A percentile compares a stretch with the other conserved stretches of the same genome.
These are phyloP conservation scores for Ogataea trehalophila DNA, from an alignment of 805 yeast species.

Conservation along the genomic window DNA sequence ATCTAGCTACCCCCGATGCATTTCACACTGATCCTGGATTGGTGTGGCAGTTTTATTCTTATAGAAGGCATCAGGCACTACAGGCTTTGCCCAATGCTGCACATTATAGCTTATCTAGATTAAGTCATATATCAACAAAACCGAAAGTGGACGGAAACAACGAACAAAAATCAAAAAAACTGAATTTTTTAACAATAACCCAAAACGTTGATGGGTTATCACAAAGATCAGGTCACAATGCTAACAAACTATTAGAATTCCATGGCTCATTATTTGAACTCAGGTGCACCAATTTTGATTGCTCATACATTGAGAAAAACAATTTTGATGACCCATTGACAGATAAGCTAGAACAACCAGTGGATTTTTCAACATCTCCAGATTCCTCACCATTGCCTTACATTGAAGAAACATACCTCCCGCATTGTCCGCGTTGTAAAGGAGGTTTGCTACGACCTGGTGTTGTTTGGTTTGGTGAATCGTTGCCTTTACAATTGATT, in stretches of 20 bases:
- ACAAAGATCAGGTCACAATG: constrained; percentile 58
- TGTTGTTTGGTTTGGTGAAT: constrained; percentile 94
- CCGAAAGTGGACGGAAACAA: neutral
- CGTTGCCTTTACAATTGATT: constrained; percentile 59
- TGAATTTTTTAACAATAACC: constrained; percentile 59
- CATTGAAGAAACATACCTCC: constrained; percentile 50
- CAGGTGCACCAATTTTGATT: constrained; percentile 70
- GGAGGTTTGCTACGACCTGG: constrained; percentile 74
- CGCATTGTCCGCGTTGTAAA: constrained; percentile 74
- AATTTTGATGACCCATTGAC: constrained; percentile 58
- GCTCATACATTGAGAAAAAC: constrained; percentile 54
- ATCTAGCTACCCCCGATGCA: constrained; percentile 89
- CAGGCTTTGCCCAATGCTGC: constrained; percentile 69
- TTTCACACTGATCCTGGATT: constrained; percentile 76
- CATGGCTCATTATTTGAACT: constrained; percentile 77
- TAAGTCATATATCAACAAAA: constrained; percentile 37
- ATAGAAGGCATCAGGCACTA: constrained; percentile 60
- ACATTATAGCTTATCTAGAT: constrained; percentile 62
- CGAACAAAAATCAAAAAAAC: neutral
- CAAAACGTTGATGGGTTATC: constrained; percentile 82
- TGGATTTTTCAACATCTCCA: constrained; percentile 5
- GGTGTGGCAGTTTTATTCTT: constrained; percentile 86
- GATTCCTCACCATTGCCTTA: constrained; percentile 30
- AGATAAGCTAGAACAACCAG: constrained; percentile 16
- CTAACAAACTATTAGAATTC: constrained; percentile 52